A percentile compares a stretch with the other conserved stretches of the same genome.
These are phyloP conservation scores for Mitragyna speciosa DNA, from an alignment of 257 asterid species.

Conservation along the genomic window DNA sequence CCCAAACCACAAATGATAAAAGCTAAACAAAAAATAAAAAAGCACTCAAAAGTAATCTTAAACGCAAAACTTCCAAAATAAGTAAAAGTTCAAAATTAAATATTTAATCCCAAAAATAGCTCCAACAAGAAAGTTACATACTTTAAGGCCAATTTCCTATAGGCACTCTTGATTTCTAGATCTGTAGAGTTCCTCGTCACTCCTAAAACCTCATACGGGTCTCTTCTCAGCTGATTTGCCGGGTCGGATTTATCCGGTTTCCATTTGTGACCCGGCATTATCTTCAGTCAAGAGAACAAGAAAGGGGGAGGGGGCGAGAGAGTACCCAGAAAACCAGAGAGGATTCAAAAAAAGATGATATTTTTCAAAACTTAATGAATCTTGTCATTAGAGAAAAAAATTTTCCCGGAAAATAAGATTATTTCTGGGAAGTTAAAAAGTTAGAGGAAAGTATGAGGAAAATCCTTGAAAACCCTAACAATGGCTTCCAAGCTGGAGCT, in stretches of 20 bases:
- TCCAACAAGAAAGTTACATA: slow-evolving; percentile 33
- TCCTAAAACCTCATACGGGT: slow-evolving; percentile 95
- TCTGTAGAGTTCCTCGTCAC: slow-evolving; percentile 76
- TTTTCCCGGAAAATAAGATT: not conserved
- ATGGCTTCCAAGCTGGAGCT: slow-evolving; percentile 29
- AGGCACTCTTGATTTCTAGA: slow-evolving; percentile 93
- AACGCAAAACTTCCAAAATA: not conserved
- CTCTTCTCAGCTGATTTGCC: slow-evolving; percentile 72
- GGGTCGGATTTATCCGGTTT: slow-evolving; percentile 64
- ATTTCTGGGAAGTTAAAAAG: not conserved
- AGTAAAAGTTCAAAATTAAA: not conserved
- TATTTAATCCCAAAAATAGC: not conserved
- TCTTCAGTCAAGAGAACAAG: slow-evolving; percentile 1
- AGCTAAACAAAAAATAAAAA: not conserved
- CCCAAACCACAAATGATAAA: not conserved
- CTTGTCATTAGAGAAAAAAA: not conserved
- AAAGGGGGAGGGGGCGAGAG: not conserved
- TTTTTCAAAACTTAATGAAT: not conserved
- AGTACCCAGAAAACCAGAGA: not conserved
- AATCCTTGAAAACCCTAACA: slow-evolving; percentile 30
- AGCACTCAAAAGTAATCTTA: not conserved
- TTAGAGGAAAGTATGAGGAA: slow-evolving; percentile 2
- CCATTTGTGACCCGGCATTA: slow-evolving; percentile 78
- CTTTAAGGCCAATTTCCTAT: slow-evolving; percentile 88
- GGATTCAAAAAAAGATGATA: not conserved